phyloP scores from a whole-genome alignment of 2,329 filamentous ascomycete genomes.

The Fusarium kyushuense region DNA sequence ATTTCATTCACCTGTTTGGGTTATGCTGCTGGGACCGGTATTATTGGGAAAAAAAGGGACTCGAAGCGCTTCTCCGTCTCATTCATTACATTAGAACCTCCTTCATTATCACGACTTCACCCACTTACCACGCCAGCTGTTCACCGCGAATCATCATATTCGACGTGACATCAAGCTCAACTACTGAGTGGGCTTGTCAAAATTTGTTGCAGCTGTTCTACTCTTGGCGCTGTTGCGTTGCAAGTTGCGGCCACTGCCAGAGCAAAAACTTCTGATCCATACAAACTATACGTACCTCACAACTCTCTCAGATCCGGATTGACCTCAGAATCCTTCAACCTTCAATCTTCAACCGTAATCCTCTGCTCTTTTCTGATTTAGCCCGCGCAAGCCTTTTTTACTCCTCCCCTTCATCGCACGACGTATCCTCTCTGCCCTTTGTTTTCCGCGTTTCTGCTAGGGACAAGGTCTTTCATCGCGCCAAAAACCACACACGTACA shows the following conservation, averaged over 20 bases:
- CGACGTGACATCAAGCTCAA: constrained; percentile 14
- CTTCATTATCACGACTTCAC: constrained; percentile 39
- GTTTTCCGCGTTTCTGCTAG: constrained; percentile 22
- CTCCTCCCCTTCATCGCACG: neutral
- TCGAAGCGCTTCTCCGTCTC: constrained; percentile 47
- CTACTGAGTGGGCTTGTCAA: constrained; percentile 5
- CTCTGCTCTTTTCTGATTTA: constrained; percentile 10
- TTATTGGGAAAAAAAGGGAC: constrained; percentile 49
- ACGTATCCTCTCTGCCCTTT: constrained; percentile 4
- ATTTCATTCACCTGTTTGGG: constrained; percentile 38
- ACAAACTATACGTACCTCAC: constrained; percentile 44
- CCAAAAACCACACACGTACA: constrained; percentile 38
- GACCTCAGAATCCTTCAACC: constrained; percentile 34
- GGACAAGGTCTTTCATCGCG: constrained; percentile 32
- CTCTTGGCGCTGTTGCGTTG: constrained; percentile 34
- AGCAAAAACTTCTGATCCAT: constrained; percentile 47
- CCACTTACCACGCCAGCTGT: constrained; percentile 25
- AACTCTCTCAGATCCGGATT: constrained; percentile 26
- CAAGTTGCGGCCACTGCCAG: constrained; percentile 40
- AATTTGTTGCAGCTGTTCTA: constrained; percentile 31
- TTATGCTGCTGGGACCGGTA: constrained; percentile 37
- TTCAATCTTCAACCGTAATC: constrained; percentile 38
- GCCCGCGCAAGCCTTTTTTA: neutral
- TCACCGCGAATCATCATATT: constrained; percentile 27
- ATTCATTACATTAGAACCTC: constrained; percentile 40